Base-by-base conservation (phyloP, 2,329 filamentous ascomycete genomes). In the Calonectria hongkongensis region DNA sequence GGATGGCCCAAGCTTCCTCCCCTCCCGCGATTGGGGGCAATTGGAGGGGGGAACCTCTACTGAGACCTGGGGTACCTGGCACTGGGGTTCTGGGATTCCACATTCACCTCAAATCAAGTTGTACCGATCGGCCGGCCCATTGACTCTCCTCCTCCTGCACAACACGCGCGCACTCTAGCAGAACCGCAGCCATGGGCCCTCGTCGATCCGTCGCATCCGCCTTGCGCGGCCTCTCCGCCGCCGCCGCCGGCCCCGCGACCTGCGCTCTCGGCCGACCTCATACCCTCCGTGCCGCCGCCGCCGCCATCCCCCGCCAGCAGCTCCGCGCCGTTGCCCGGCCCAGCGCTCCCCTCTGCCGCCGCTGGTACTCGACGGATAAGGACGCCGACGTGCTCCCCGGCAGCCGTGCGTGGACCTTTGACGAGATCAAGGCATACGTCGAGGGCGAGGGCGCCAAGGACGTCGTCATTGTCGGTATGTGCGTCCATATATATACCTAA, bases 331-430 rank as follows among this genome's bases (percentile, higher is more conserved):
- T 62, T 63, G 58, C 33, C 18, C 67, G 25, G 39, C 39, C 69
- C n/a, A 63, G 39, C 43, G 70, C 64, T n/a, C 30, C 68, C 50
- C 66, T 67, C n/a, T 41, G 33, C 30, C 74, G 73, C 30, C 48
- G 45, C 21, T 68, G 72, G 64, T 75, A 62, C 74, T 79, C 71
- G n/a, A n/a, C 73, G 28, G 67, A 70, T 4, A 58, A 70, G 4
- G 78, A 79, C 3, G 18, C 18, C 2, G 50, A 12, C 1, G 54
- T n/a, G 5, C 33, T 65, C 5, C 62, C 70, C 15, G 73, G 73
- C 10, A 85, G 79, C 77, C 88, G 85, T 77, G 79, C 85, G 12
- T 91, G 88, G 84, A 81, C 76, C 9, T 91, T 90, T 78, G 84
- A 87, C 70, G 87, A 90, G 83, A 77, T 90, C 21, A 82, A 86